These are phyloP conservation scores for Cordyceps farinosa DNA, from an alignment of 2,329 filamentous ascomycete species.

Conservation along the genomic window DNA sequence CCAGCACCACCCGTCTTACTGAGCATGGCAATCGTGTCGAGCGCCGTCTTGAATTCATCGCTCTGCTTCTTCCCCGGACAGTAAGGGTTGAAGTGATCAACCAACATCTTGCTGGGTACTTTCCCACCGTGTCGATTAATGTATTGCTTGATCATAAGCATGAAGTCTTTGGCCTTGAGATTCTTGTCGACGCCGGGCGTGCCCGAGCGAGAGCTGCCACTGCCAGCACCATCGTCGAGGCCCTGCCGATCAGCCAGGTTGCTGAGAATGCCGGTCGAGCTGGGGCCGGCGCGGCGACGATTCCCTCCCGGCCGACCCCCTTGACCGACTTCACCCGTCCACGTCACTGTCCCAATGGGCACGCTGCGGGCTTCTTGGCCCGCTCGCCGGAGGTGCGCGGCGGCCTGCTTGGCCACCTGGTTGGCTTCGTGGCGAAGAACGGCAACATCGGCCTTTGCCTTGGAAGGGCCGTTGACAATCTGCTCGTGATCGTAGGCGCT, in stretches of 20 bases:
- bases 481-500: conserved; percentile 92
- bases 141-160: conserved; percentile 72
- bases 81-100: conserved; percentile 84
- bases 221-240: conserved; percentile 41
- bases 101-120: conserved; percentile 77
- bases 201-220: conserved; percentile 44
- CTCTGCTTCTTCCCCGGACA: conserved; percentile 64
- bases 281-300: conserved; percentile 49
- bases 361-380: conserved; percentile 68
- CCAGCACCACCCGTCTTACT: conserved; percentile 55
- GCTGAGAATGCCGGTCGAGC: conserved; percentile 53
- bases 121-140: conserved; percentile 73
- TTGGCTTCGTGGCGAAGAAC: conserved; percentile 81
- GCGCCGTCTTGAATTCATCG: conserved; percentile 75
- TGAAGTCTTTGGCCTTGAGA: conserved; percentile 59
- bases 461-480: conserved; percentile 74
- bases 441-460: conserved; percentile 67
- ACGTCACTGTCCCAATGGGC: conserved; percentile 83
- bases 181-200: conserved; percentile 39
- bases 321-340: conserved; percentile 82
- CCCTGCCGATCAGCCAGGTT: conserved; percentile 57
- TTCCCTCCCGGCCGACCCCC: conserved; percentile 64
- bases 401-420: conserved; percentile 72
- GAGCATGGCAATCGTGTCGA: conserved; percentile 72
- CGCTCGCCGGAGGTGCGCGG: conserved; percentile 69